Evolutionary conservation across 2,329 filamentous ascomycete genomes (phyloP), one percentile per base, ranked within the genome.

Genomic region (Alternaria sp.): DNA sequence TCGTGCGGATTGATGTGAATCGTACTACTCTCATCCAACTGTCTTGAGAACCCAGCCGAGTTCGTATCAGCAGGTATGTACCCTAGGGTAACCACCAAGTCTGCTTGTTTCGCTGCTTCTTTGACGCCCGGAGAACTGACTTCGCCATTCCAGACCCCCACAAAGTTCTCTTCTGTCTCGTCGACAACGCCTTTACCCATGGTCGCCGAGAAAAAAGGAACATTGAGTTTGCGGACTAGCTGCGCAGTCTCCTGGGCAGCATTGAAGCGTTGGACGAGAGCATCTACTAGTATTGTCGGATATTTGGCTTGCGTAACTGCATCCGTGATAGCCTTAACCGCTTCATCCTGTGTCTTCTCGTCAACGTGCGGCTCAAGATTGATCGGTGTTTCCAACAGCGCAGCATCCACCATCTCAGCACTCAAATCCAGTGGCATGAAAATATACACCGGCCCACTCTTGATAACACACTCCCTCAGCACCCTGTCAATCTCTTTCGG

Each of bases 121-220:
- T 73, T 67, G 2, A 81, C 69, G 18, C 80, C 80, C 0, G 78
- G 76, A 0, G 68, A 67, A 12, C 77, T 74, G 7, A 78, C 63
- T n/a, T 68, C 66, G 11, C 81, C 81, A 52, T 81, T 80, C 71
- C 80, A 81, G 3, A 79, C 68, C 7, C 80, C 80, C 16, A 81
- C 72, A 53, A 78, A 80, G 47, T 74, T 67, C n/a, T 73, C 71
- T 18, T 79, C 67, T 1, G 74, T 77, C 60, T 82, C 80, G 59
- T 82, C 80, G 20, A 82, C 69, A 38, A 81, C 70, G 16, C 76
- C 75, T 61, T 82, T 82, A 36, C 78, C 79, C 76, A 81, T 81
- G 43, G 78, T 77, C 0, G 80, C 71, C 0, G 74, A 69, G 68
- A 73, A 82, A 46, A 78, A 69, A 3, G 80, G 81, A 2, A 81